Evolutionary conservation across 805 yeast genomes (phyloP), one percentile per base, ranked within the genome.

Genomic region (Hanseniaspora jakobsenii): DNA sequence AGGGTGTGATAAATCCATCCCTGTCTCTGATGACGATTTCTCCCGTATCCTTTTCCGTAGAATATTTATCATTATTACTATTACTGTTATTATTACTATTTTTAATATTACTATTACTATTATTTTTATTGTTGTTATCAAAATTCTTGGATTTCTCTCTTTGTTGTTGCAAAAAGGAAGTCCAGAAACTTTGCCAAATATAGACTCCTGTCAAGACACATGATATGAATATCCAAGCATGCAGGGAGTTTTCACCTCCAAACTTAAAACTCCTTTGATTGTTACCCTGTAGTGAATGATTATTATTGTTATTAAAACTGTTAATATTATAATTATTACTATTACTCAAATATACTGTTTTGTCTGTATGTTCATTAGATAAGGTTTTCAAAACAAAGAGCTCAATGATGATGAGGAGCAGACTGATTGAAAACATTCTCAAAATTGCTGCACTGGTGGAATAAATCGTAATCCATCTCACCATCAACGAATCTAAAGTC

Each of bases 391-490:
- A 66, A 36, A 84, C 63, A 34, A 81, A 68, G 52, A 80, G 78
- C 54, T 84, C 85, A 26, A 80, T 65, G 6, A 83, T 72, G 13
- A 81, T 71, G 43, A 84, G 67, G 13, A 86, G 67, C 30, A 86
- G 65, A 4, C 89, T 78, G 76, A 85, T 78, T 10, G 94, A 78
- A 38, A 86, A 65, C 71, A 87, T 83, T 44, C 97, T 68, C 17
- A 89, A 71, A 14, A 87, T 82, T 0, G 95, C 94, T 0, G 95
- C 97, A 1, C 82, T 69, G 0, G 84, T 78, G 47, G 86, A 81
- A 60, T 89, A 89, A 34, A 81, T 84, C 34, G 87, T 93, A 22
- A 89, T 83, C 94, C 97, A 89, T 35, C 97, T 69, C 23, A 85
- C 80, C 79, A 87, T 84, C 37, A 89, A 66, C 0, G 95, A 91